Evolutionary conservation across 2,329 filamentous ascomycete species (phyloP), one percentile per base, ranked within the genome.

Genomic region (Metarhizium sp.): DNA sequence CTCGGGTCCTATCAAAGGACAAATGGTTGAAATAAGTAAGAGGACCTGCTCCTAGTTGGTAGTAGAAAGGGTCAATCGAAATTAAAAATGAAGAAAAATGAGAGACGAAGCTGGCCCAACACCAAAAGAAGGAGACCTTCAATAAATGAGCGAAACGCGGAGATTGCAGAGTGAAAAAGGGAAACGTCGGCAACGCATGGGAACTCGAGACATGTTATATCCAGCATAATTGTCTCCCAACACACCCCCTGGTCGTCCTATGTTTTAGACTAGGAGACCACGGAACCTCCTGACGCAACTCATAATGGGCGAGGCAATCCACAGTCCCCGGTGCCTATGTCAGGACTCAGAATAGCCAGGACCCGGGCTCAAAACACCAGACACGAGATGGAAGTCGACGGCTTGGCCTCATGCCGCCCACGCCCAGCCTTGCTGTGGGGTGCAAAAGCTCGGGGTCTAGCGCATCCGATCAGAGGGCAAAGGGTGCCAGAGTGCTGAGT

Each of bases 1-100:
- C 32, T 34, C 6, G 14, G 25, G 36, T 63, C 64, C 64, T 67
- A 53, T 62, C 60, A 62, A 62, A 64, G 59, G 61, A 20, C 11
- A 56, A 25, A 25, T 58, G 60, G 57, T 59, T 57, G 51, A 52
- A 59, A 61, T 25, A 25, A 25, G 20, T 60, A 57, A 25, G 60
- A 60, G 58, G 59, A 51, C 55, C 55, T 53, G 55, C 51, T 43
- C 54, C 36, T 32, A 40, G 54, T 40, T 40, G 38, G 14, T 40
- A 16, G n/a, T 13, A 45, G 14, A 34, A 50, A 34, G 6, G 25
- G n/a, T 4, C 18, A 18, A 43, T n/a, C 8, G 32, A 29, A 20
- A 34, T 2, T 30, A 4, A 4, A n/a, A 43, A n/a, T 14, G n/a
- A 42, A 55, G 34, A 38, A 51, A 40, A 34, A 50, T 36, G 32